A percentile compares a stretch with the other conserved stretches of the same genome.
Evolutionary conservation across 192 early-diverging fungal genomes (phyloP).

Genomic region (Coemansia sp.): DNA sequence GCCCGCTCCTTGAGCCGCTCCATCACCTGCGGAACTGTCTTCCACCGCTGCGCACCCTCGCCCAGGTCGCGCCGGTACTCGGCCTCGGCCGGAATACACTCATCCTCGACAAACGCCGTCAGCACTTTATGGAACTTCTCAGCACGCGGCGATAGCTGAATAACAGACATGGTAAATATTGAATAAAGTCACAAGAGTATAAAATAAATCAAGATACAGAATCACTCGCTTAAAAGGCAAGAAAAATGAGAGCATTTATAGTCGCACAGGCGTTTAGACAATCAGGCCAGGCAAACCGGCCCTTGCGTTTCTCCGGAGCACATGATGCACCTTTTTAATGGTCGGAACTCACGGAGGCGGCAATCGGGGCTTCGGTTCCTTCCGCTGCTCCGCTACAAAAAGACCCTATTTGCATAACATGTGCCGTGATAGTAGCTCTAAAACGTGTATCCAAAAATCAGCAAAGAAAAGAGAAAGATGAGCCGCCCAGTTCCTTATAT

Average conservation of each 20-base stretch:
- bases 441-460: too few relatives aligned
- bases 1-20: conserved; percentile 90
- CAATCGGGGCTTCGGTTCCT: neutral
- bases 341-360: neutral
- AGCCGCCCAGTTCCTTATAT: too few relatives aligned
- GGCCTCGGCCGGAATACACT: conserved; percentile 93
- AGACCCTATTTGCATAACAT: too few relatives aligned
- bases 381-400: neutral
- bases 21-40: conserved; percentile 79
- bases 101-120: conserved; percentile 63
- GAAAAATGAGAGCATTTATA: neutral
- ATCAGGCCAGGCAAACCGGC: too few relatives aligned
- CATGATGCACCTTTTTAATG: neutral
- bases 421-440: too few relatives aligned
- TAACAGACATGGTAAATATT: conserved; percentile 27
- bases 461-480: too few relatives aligned
- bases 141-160: conserved; percentile 48
- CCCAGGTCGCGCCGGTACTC: conserved; percentile 73
- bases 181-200: neutral
- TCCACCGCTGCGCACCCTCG: conserved; percentile 75
- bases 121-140: conserved; percentile 36
- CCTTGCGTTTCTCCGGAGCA: too few relatives aligned
- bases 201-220: neutral
- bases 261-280: neutral
- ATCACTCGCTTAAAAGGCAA: neutral